Conservation (phyloP, 106 monocot species). For the Dendrobium catenatum region DNA sequence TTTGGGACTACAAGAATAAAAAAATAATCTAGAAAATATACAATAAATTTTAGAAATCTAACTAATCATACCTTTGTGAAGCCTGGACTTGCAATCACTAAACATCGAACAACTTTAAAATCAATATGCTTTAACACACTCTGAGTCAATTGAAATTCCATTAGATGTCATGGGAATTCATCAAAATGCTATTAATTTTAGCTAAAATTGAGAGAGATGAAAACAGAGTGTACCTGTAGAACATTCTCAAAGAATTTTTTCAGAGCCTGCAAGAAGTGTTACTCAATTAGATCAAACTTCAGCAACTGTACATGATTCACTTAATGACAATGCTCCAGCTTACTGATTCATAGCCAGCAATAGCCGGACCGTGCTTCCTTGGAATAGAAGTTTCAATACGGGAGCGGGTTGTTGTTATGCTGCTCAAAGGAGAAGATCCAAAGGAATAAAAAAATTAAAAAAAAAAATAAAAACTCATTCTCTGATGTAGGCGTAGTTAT, state of each 20-base stretch:
- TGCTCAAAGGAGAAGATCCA: slow-evolving; percentile 26
- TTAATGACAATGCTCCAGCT: not conserved
- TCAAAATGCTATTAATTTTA: not conserved
- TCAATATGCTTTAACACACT: slow-evolving; percentile 84
- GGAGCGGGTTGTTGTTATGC: slow-evolving; percentile 75
- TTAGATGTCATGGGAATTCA: not conserved
- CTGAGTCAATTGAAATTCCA: slow-evolving; percentile 31
- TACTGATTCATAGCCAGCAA: slow-evolving; percentile 98
- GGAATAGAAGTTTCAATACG: slow-evolving; percentile 94
- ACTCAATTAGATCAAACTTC: slow-evolving; percentile 12
- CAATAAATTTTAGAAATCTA: not conserved
- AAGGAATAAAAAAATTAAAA: not conserved
- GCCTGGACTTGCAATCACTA: slow-evolving; percentile 93
- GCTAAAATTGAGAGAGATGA: not conserved
- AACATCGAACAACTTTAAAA: slow-evolving; percentile 85
- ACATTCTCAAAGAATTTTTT: slow-evolving; percentile 98
- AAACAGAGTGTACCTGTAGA: slow-evolving; percentile 55
- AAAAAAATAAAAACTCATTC: not conserved
- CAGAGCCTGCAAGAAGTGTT: slow-evolving; percentile 55
- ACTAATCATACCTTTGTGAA: slow-evolving; percentile 79
- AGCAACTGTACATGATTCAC: not conserved
- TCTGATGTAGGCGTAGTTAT: not conserved
- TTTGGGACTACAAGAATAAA: too few relatives aligned
- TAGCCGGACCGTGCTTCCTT: slow-evolving; percentile 88
- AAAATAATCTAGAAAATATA: not conserved